A percentile compares a stretch with the other conserved stretches of the same genome.
Evolutionary conservation across 2,329 filamentous ascomycete genomes (phyloP).

Genomic region (Paecilomyces fulvus): DNA sequence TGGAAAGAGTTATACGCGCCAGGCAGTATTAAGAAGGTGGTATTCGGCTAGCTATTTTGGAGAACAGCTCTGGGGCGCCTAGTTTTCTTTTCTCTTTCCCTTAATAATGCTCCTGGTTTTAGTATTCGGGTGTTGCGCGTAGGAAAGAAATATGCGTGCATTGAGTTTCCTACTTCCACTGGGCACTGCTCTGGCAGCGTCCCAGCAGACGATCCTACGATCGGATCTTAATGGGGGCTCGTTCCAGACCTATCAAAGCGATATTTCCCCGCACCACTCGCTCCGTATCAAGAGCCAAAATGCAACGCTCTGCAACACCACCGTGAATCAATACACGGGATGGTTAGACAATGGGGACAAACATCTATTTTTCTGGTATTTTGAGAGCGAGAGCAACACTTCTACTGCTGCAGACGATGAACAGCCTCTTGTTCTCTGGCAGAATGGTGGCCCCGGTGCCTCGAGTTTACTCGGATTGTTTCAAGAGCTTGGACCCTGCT

Average conservation of each 20-base stretch:
- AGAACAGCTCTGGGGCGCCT: background rate
- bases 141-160: background rate
- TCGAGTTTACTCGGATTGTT: constrained; percentile 29
- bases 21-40: background rate
- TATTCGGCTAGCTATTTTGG: background rate
- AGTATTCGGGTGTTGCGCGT: background rate
- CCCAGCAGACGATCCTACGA: background rate
- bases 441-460: constrained; percentile 33
- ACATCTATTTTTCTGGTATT: constrained; percentile 42
- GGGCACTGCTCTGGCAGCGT: background rate
- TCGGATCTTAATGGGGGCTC: background rate
- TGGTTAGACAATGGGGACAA: constrained; percentile 20
- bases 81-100: background rate
- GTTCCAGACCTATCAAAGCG: background rate
- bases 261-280: background rate
- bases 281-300: background rate
- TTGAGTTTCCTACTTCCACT: background rate
- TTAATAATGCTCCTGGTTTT: background rate
- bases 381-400: constrained; percentile 25
- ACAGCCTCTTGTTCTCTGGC: constrained; percentile 30
- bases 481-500: constrained; percentile 29
- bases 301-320: background rate
- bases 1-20: background rate
- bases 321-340: background rate
- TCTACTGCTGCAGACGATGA: constrained; percentile 22